Evolutionary conservation across 2,329 filamentous ascomycete species (phyloP), one percentile per base, ranked within the genome.

Genomic region (Microdochium nivale): DNA sequence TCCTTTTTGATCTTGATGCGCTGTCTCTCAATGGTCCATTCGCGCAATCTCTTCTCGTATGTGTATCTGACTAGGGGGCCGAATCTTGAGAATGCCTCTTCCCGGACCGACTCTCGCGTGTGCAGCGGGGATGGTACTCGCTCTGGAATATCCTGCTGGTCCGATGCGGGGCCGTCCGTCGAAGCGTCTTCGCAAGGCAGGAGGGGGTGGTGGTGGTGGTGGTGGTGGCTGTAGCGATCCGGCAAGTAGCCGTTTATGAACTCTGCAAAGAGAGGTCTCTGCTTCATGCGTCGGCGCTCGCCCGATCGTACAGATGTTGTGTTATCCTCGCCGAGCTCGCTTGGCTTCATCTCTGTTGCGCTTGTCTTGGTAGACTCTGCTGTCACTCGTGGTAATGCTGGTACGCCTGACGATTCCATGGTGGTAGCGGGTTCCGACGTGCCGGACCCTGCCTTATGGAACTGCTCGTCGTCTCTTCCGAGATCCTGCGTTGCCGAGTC

Each of bases 231-330:
- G 40, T 44, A 19, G 40, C 23, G 40, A 16, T 44, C 40, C 5
- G 40, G 40, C 7, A 44, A 44, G 40, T 44, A 90, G 4, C 83
- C 78, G 1, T 84, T 72, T 3, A 84, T 63, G 76, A 86, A 91
- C 5, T 64, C 62, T 2, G 70, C 69, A 61, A 82, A 90, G 25
- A 82, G 72, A 0, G 76, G 74, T 0, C 87, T 76, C 40, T 73
- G 70, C 0, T 57, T 63, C 67, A 83, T 72, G 2, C 83, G 76
- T 23, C 74, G 72, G 1, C 81, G 74, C 56, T 88, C 83, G 51
- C 80, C 81, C 23, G 72, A 58, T 33, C 74, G 79, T 52, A 78
- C 62, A 13, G 40, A 44, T 23, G 21, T 44, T 44, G 40, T 44
- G 40, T 19, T 44, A 5, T 44, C 40, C 40, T 44, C 40, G 10